Evolutionary conservation across 345 rosid species (phyloP).

Genomic region (Corymbia maculata): DNA sequence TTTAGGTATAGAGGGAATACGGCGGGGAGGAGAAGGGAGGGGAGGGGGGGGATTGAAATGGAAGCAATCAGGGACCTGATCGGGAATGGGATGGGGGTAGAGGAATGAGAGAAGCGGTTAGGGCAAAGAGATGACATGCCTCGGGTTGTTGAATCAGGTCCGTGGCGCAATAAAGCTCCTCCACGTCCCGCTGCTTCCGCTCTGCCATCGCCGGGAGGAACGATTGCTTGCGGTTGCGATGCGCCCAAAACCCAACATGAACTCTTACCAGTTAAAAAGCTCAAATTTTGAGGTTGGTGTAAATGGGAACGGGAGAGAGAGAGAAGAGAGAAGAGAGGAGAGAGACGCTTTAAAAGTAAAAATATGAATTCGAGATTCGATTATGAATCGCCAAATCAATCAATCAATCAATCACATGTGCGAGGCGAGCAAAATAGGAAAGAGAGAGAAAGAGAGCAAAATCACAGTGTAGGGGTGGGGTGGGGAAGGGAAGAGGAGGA

Average conservation of each 20-base stretch:
- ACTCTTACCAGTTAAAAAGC: not conserved
- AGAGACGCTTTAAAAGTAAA: not conserved
- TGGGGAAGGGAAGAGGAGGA: not conserved
- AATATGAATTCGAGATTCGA: not conserved
- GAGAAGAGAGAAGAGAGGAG: not conserved
- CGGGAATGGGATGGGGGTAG: not conserved
- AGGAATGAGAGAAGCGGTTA: not conserved
- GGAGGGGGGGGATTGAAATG: not conserved
- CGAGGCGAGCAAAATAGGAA: not conserved
- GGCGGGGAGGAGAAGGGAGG: not conserved
- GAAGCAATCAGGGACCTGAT: not conserved
- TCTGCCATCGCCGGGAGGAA: conserved; percentile 19
- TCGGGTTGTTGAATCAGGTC: conserved; percentile 27
- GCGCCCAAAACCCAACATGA: not conserved
- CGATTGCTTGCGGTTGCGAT: conserved; percentile 4
- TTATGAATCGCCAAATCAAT: not conserved
- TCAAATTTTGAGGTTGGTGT: not conserved
- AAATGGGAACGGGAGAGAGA: not conserved
- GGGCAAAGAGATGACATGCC: conserved; percentile 26
- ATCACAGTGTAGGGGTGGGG: not conserved
- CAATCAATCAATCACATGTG: not conserved
- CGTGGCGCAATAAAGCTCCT: conserved; percentile 22
- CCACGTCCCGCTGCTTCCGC: conserved; percentile 20
- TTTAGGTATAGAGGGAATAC: not conserved
- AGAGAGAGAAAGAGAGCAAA: not conserved